Conservation (phyloP, 2,329 filamentous ascomycete species). For the Colletotrichum simmondsii region DNA sequence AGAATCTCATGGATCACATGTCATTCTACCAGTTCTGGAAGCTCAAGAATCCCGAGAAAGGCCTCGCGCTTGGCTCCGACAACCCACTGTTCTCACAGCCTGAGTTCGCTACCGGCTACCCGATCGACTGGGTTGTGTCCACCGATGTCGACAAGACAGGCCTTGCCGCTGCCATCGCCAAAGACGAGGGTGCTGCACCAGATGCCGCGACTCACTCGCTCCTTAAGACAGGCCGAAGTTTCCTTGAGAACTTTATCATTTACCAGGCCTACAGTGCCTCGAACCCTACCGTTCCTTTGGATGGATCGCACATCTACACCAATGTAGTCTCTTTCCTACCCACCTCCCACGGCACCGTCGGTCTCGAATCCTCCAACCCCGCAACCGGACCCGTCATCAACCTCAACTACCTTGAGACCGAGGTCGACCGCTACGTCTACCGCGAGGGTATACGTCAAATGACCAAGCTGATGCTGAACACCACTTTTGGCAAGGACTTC, state of each 20-base stretch:
- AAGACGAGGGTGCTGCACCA: conserved; percentile 45
- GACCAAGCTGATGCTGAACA: conserved; percentile 36
- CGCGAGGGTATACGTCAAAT: conserved; percentile 41
- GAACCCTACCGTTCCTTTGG: conserved; percentile 15
- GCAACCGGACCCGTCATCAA: conserved; percentile 39
- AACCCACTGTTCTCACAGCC: conserved; percentile 48
- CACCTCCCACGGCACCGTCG: conserved; percentile 42
- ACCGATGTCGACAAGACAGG: conserved; percentile 40
- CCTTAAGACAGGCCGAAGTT: conserved; percentile 40
- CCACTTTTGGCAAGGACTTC: conserved; percentile 24
- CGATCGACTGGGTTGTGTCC: conserved; percentile 50
- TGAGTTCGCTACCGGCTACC: conserved; percentile 48
- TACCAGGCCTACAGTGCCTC: conserved; percentile 32
- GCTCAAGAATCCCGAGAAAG: conserved; percentile 34
- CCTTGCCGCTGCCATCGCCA: conserved; percentile 44
- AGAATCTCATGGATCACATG: too few species aligned
- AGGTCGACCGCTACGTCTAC: conserved; percentile 43
- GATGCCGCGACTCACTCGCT: conserved; percentile 46
- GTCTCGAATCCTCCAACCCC: conserved; percentile 35
- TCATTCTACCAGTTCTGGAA: too few species aligned
- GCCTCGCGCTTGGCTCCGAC: conserved; percentile 44
- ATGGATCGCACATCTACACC: conserved; percentile 33
- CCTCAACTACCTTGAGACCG: conserved; percentile 44
- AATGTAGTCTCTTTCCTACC: conserved; percentile 38
- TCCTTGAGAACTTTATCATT: conserved; percentile 40